phyloP scores from a whole-genome alignment of 768 basidiomycete genomes.

The Pisolithus orientalis region DNA sequence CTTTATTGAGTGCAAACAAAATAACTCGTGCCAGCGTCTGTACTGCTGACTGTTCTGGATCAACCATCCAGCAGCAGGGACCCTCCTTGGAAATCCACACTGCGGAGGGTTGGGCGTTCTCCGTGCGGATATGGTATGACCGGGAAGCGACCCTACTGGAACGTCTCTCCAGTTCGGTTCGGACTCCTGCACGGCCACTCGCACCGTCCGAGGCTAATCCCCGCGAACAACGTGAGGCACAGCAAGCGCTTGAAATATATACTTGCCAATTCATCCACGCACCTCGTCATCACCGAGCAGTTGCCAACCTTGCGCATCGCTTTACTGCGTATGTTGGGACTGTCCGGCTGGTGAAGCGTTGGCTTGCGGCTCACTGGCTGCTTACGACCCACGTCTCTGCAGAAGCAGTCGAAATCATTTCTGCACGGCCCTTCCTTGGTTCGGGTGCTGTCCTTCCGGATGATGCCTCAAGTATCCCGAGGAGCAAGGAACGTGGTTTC shows the following conservation, averaged over 20 bases:
- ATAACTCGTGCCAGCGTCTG: slow-evolving; percentile 56
- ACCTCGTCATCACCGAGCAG: slow-evolving; percentile 80
- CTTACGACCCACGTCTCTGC: slow-evolving; percentile 64
- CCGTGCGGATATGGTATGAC: slow-evolving; percentile 79
- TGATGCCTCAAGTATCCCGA: slow-evolving; percentile 46
- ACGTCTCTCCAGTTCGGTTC: slow-evolving; percentile 47
- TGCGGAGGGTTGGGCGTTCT: slow-evolving; percentile 82
- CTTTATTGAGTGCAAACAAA: slow-evolving; percentile 46
- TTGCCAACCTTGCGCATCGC: slow-evolving; percentile 74
- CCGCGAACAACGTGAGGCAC: slow-evolving; percentile 47
- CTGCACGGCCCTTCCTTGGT: slow-evolving; percentile 72
- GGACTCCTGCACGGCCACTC: slow-evolving; percentile 11
- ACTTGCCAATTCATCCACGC: slow-evolving; percentile 68
- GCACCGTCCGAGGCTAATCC: slow-evolving; percentile 1
- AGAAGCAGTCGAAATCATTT: slow-evolving; percentile 82
- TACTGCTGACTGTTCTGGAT: slow-evolving; percentile 43
- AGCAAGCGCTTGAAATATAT: slow-evolving; percentile 54
- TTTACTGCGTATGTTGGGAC: slow-evolving; percentile 78
- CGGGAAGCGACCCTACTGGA: slow-evolving; percentile 78
- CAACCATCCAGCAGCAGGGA: slow-evolving; percentile 66
- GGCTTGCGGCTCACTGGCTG: slow-evolving; percentile 89
- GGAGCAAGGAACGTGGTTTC: slow-evolving; percentile 78
- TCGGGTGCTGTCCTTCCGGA: slow-evolving; percentile 28
- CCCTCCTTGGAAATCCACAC: slow-evolving; percentile 72
- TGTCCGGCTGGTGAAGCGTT: slow-evolving; percentile 84